Base-by-base conservation (phyloP, 345 rosid genomes). In the Camelina neglecta region DNA sequence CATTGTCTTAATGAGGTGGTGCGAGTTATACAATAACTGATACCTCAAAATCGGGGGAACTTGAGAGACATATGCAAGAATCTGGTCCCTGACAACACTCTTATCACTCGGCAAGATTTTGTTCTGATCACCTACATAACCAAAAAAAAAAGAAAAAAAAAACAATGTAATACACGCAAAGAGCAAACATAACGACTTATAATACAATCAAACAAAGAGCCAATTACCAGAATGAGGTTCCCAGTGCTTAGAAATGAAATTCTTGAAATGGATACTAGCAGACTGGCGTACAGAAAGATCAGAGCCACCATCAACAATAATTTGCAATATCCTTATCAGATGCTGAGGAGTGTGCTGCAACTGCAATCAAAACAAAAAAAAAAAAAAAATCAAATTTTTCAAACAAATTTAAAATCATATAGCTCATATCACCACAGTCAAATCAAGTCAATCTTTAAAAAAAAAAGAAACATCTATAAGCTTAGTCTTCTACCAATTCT, bases 191-290 rank as follows among this genome's bases (percentile, higher is more conserved):
- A 44, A 38, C 8, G 0, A 60, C 13, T 39, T 11, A 16, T 12
- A 26, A 56, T 65, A 18, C 26, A 21, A 64, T 1, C 3, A 74
- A 65, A 10, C 1, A 48, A 42, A 51, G 0, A 60, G 44, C 50
- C 7, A 67, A 53, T 23, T 44, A 79, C 81, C 81, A 60, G 81
- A 79, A 56, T 53, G 81, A n/a, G 97, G 97, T 11, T 83, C 83
- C 99, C 99, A 96, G 26, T 93, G 83, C 87, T 87, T 96, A 12
- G 91, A 96, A 13, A 93, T 81, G 76, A 93, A 91, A 81, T 96
- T 93, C 81, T 96, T 96, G 84, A 96, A 93, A 81, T 96, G 99
- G 69, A 96, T 96, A 77, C 93, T 89, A 39, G 99, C 99, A 60
- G 88, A 90, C 81, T 96, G 99, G 33, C 99, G 93, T 57, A 96